These are phyloP conservation scores for Lentinula aciculospora DNA, from an alignment of 768 basidiomycete species.

Conservation along the genomic window DNA sequence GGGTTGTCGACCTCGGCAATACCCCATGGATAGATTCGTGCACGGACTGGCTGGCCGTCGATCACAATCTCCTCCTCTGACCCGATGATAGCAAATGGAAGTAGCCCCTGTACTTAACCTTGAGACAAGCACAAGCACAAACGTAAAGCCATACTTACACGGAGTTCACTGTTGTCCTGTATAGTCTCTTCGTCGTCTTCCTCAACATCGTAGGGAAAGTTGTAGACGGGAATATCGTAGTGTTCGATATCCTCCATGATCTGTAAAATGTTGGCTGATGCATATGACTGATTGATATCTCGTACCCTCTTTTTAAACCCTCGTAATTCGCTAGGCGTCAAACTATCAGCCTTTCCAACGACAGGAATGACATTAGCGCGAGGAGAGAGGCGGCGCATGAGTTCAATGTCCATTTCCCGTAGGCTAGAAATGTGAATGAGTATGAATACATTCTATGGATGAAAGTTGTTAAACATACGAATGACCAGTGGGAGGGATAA, in stretches of 20 bases:
- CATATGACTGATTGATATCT: conserved; percentile 4
- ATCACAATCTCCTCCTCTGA: conserved; percentile 96
- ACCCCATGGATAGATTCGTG: conserved; percentile 97
- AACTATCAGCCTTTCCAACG: conserved; percentile 91
- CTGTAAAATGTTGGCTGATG: conserved; percentile 34
- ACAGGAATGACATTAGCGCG: conserved; percentile 99
- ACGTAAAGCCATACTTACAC: conserved; percentile 40
- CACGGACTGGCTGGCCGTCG: conserved; percentile 86
- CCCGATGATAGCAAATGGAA: conserved; percentile 96
- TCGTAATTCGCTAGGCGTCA: conserved; percentile 88
- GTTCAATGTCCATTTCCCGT: conserved; percentile 97
- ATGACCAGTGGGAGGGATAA: conserved; percentile 98
- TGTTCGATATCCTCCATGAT: conserved; percentile 99
- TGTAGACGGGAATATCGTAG: conserved; percentile 97
- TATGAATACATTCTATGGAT: conserved; percentile 5
- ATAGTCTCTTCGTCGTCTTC: conserved; percentile 99
- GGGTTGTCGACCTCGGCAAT: conserved; percentile 98
- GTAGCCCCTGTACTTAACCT: conserved; percentile 51
- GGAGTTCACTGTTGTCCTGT: conserved; percentile 92
- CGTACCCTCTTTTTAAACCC: conserved; percentile 93
- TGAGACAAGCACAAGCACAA: neutral
- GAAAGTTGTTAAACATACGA: conserved; percentile 50
- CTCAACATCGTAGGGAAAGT: conserved; percentile 99
- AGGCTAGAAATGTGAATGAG: conserved; percentile 38
- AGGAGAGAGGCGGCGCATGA: conserved; percentile 96